A percentile compares a stretch with the other conserved stretches of the same genome.
These are phyloP conservation scores for Boletellus ananiceps DNA, from an alignment of 768 basidiomycete species.

Conservation along the genomic window DNA sequence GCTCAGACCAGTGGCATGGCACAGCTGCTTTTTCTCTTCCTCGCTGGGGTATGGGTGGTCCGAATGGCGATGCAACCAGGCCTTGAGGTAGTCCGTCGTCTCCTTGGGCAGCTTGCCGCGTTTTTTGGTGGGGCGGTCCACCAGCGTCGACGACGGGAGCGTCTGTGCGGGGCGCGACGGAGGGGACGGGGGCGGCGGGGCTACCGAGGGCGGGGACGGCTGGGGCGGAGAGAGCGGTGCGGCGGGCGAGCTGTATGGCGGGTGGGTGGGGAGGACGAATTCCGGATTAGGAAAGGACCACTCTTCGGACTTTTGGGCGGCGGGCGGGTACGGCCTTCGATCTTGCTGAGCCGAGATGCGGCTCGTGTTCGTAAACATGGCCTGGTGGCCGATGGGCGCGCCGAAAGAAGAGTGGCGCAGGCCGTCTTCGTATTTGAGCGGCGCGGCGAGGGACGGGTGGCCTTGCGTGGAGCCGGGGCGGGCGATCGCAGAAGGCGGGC, in stretches of 20 bases:
- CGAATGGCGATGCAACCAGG: constrained; percentile 83
- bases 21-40: constrained; percentile 87
- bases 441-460: constrained; percentile 45
- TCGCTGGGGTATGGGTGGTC: constrained; percentile 89
- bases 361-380: constrained; percentile 61
- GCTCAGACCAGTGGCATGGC: constrained; percentile 78
- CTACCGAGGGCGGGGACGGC: constrained; percentile 20
- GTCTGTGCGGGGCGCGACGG: constrained; percentile 49
- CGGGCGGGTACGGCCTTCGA: constrained; percentile 47
- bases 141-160: constrained; percentile 52
- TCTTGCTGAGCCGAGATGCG: constrained; percentile 71
- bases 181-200: constrained; percentile 43
- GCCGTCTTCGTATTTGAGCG: constrained; percentile 66
- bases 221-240: constrained; percentile 44
- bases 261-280: constrained; percentile 40
- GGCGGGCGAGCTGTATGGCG: constrained; percentile 23
- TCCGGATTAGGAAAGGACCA: constrained; percentile 66
- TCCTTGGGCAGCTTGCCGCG: constrained; percentile 88
- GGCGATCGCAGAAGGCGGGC: constrained; percentile 54
- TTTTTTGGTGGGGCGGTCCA: constrained; percentile 75
- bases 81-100: constrained; percentile 84
- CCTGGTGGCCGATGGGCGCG: constrained; percentile 52
- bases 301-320: constrained; percentile 57
- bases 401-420: constrained; percentile 66
- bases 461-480: constrained; percentile 67